Evolutionary conservation across 805 yeast species (phyloP).

Genomic region (Jamesozyma lodderae): DNA sequence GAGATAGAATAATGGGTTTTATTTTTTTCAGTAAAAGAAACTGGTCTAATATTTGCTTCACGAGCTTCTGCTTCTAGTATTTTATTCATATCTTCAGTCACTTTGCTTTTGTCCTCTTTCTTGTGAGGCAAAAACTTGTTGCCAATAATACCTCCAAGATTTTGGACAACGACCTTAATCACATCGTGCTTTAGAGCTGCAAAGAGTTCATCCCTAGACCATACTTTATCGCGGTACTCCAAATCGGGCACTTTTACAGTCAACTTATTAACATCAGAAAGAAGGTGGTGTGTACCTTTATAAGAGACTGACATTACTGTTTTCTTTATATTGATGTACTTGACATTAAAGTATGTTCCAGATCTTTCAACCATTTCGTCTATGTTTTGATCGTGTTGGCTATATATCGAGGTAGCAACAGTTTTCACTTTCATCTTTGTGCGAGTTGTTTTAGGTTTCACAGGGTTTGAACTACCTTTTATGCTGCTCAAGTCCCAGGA

Average conservation of each 20-base stretch:
- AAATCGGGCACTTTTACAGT: constrained; percentile 43
- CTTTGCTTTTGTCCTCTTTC: constrained; percentile 26
- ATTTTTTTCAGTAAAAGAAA: background rate
- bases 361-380: constrained; percentile 68
- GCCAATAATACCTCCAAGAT: constrained; percentile 52
- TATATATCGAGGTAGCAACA: constrained; percentile 10
- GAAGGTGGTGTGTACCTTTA: constrained; percentile 48
- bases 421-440: background rate
- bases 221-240: constrained; percentile 38
- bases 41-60: constrained; percentile 2
- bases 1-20: constrained; percentile 1
- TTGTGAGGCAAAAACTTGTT: constrained; percentile 47
- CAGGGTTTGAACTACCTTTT: constrained; percentile 2
- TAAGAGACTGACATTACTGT: constrained; percentile 55
- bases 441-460: background rate
- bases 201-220: constrained; percentile 52
- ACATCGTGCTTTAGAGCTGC: constrained; percentile 45
- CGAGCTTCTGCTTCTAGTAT: constrained; percentile 10
- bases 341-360: constrained; percentile 55
- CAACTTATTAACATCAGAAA: constrained; percentile 52
- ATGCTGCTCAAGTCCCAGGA: constrained; percentile 14
- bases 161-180: constrained; percentile 45
- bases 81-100: constrained; percentile 15
- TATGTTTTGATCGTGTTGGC: constrained; percentile 30
- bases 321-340: constrained; percentile 40